phyloP scores from a whole-genome alignment of 768 basidiomycete species.

The Steccherinum ochraceum region DNA sequence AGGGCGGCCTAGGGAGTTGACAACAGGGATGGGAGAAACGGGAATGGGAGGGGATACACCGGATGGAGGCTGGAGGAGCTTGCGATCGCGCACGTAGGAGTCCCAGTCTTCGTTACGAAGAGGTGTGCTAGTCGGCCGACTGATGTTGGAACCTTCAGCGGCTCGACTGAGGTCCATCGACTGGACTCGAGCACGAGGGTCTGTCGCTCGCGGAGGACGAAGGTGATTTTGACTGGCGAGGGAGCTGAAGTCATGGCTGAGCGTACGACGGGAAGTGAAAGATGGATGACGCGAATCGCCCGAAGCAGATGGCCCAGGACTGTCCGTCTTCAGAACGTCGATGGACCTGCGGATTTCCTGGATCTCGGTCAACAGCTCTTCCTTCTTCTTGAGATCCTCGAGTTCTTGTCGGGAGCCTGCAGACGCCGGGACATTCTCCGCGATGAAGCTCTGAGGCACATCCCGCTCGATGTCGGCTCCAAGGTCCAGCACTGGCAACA shows the following conservation, averaged over 20 bases:
- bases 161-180: conserved; percentile 62
- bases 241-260: conserved; percentile 58
- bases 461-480: conserved; percentile 70
- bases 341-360: conserved; percentile 76
- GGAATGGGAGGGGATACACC: conserved; percentile 77
- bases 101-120: conserved; percentile 81
- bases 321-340: conserved; percentile 66
- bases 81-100: conserved; percentile 76
- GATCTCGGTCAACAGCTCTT: conserved; percentile 71
- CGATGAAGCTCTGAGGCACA: conserved; percentile 66
- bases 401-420: conserved; percentile 27
- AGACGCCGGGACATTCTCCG: conserved; percentile 25
- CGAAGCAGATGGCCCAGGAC: conserved; percentile 57
- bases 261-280: conserved; percentile 57
- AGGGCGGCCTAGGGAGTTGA: conserved; percentile 34
- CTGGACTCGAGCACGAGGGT: conserved; percentile 63
- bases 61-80: conserved; percentile 76
- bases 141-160: conserved; percentile 44
- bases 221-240: conserved; percentile 44
- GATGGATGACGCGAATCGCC: conserved; percentile 53
- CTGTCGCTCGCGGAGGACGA: conserved; percentile 63
- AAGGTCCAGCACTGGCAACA: conserved; percentile 67
- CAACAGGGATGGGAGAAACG: conserved; percentile 17
- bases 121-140: conserved; percentile 69
- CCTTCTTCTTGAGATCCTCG: conserved; percentile 59